These are phyloP conservation scores for Fonsecaea monophora DNA, from an alignment of 2,329 filamentous ascomycete genomes.

Conservation along the genomic window DNA sequence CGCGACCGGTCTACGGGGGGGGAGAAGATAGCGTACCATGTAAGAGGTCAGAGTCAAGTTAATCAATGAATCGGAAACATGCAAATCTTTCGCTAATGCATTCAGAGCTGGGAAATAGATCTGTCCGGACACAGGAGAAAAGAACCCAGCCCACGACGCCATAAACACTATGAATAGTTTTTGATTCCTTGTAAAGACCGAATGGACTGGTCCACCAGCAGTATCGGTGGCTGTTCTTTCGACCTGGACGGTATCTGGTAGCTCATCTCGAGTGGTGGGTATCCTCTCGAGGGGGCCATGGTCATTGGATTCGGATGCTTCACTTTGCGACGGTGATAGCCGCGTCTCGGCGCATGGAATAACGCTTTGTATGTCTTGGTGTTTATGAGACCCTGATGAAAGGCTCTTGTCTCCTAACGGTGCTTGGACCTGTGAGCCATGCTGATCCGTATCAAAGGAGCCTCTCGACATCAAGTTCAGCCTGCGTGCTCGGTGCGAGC, in stretches of 20 bases:
- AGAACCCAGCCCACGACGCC: constrained; percentile 51
- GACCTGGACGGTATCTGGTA: constrained; percentile 15
- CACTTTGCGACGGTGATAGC: not conserved
- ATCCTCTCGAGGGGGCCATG: constrained; percentile 30
- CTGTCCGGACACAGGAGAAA: constrained; percentile 54
- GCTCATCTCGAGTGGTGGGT: constrained; percentile 19
- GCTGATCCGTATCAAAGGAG: constrained; percentile 13
- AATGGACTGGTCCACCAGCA: constrained; percentile 41
- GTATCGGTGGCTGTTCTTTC: constrained; percentile 29
- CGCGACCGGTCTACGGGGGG: not conserved
- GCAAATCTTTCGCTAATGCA: constrained; percentile 51
- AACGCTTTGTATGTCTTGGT: not conserved
- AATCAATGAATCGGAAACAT: constrained; percentile 41
- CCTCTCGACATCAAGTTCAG: constrained; percentile 25
- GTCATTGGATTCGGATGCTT: constrained; percentile 3
- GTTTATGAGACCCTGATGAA: not conserved
- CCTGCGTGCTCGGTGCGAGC: not conserved
- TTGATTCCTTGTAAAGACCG: constrained; percentile 45
- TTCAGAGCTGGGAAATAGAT: constrained; percentile 57
- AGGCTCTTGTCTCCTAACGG: constrained; percentile 3
- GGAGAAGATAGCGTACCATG: constrained; percentile 29
- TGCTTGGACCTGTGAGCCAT: constrained; percentile 15
- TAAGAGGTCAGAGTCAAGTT: constrained; percentile 46
- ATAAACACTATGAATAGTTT: constrained; percentile 51
- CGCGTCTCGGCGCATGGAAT: constrained; percentile 6